phyloP scores from a whole-genome alignment of 805 yeast genomes.

The Saccharomycopsis fibuligera region DNA sequence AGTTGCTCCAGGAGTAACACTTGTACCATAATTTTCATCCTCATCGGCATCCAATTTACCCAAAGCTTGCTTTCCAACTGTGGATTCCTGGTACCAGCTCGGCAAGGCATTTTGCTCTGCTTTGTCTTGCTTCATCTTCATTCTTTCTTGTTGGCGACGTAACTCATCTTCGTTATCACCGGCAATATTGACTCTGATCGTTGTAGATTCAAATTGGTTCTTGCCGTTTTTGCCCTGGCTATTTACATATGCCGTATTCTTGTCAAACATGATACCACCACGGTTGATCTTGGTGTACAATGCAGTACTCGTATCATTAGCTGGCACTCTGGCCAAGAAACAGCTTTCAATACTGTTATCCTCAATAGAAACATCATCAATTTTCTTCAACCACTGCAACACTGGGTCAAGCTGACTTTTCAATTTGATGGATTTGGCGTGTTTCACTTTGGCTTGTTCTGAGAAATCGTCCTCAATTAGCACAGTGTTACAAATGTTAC shows the following conservation, averaged over 20 bases:
- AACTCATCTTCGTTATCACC: conserved; percentile 55
- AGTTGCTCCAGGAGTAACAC: conserved; percentile 22
- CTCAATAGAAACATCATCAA: conserved; percentile 67
- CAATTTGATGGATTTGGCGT: conserved; percentile 70
- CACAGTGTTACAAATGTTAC: conserved; percentile 69
- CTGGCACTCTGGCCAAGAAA: conserved; percentile 76
- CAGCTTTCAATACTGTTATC: conserved; percentile 89
- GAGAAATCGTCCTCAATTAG: conserved; percentile 85
- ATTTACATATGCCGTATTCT: conserved; percentile 26
- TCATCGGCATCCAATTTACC: conserved; percentile 52
- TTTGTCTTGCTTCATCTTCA: conserved; percentile 27
- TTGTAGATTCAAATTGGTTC: conserved; percentile 37
- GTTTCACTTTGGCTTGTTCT: conserved; percentile 72
- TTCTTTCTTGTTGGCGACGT: conserved; percentile 52
- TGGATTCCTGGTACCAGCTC: conserved; percentile 89
- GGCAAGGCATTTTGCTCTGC: conserved; percentile 92
- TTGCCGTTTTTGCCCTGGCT: conserved; percentile 32
- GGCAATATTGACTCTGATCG: conserved; percentile 80
- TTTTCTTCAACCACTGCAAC: conserved; percentile 72
- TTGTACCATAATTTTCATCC: conserved; percentile 25
- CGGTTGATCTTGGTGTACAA: conserved; percentile 51
- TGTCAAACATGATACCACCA: conserved; percentile 38
- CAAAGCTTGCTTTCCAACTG: conserved; percentile 66
- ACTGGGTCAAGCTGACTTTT: conserved; percentile 90
- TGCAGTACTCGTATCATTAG: conserved; percentile 62